Base-by-base conservation (phyloP, 805 yeast species). In the Wickerhamiella alocasiicola region DNA sequence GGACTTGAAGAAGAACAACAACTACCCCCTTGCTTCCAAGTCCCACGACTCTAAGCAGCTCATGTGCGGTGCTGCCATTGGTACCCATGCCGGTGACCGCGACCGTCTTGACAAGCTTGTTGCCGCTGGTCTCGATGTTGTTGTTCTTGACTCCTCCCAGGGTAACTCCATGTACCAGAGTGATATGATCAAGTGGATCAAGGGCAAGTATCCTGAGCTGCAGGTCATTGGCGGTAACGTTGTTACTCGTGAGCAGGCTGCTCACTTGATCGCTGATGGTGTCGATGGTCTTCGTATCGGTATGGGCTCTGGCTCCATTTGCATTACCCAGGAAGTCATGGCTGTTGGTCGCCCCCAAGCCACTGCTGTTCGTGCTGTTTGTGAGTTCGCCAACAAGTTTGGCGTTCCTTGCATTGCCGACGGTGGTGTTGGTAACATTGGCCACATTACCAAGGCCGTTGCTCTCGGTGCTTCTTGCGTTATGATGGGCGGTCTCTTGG, bases 301-400 rank as follows among this genome's bases (percentile, higher is more conserved):
- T 69, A 91, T 91, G 98, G 98, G 98, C 61, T 83, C 97, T 25
- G 98, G 98, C 57, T 84, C 96, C 48, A 93, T 93, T 62, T 91
- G 98, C 74, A 91, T 91, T 62, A 91, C 98, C 41, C 98, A 91
- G 70, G 98, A 91, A 70, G 98, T 91, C 46, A 91, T 91, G 98
- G 98, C 98, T 40, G 94, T 95, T 68, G 98, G 98, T 68, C 85
- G 98, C 74, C 98, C 98, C 47, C 98, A 91, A 71, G 98, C 97
- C 68, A 85, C 97, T 51, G 98, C 98, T 46, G 97, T 91, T 42
- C 87, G 75, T 72, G 79, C 76, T 52, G 98, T 91, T 42, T 72
- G 91, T 49, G 87, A 88, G 69, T 87, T 91, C 60, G 93, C 97
- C 51, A 79, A 78, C 66, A 74, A 77, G 63, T 91, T 88, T 60